These are phyloP conservation scores for Massariosphaeria phaeospora DNA, from an alignment of 495 filamentous ascomycete genomes.

Conservation along the genomic window DNA sequence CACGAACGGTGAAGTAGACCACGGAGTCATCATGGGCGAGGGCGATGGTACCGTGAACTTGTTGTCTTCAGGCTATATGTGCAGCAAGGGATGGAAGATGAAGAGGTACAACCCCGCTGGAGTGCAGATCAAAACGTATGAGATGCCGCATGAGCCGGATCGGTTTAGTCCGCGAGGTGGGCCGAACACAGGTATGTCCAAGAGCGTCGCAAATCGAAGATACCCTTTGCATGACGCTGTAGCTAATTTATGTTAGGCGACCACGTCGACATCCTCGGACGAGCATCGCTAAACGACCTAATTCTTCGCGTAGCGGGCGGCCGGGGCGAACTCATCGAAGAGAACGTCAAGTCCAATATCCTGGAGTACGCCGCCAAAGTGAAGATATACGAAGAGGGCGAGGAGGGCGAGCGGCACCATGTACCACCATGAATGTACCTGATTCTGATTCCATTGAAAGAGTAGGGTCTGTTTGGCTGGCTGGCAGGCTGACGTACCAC, in stretches of 20 bases:
- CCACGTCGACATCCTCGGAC: slow-evolving; percentile 92
- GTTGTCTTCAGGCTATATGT: slow-evolving; percentile 91
- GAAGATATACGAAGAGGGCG: slow-evolving; percentile 55
- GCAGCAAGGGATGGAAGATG: slow-evolving; percentile 86
- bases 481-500: no score
- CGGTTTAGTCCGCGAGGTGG: slow-evolving; percentile 86
- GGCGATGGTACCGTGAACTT: slow-evolving; percentile 93
- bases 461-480: no score
- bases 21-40: slow-evolving; percentile 86
- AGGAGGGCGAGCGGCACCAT: no score
- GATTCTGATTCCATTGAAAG: no score
- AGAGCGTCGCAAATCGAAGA: no score
- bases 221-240: no score
- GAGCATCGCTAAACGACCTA: slow-evolving; percentile 83
- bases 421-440: no score
- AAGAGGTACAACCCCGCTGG: slow-evolving; percentile 89
- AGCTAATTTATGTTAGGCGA: slow-evolving; percentile 51
- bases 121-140: slow-evolving; percentile 72
- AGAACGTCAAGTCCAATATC: slow-evolving; percentile 75
- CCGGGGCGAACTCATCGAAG: slow-evolving; percentile 70
- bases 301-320: slow-evolving; percentile 87
- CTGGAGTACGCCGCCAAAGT: slow-evolving; percentile 73
- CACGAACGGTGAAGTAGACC: slow-evolving; percentile 65
- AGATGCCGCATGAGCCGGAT: slow-evolving; percentile 96
- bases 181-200: slow-evolving; percentile 70